Evolutionary conservation across 1,284 basidiomycete species (phyloP).

Genomic region (Ceratobasidium theobromae): DNA sequence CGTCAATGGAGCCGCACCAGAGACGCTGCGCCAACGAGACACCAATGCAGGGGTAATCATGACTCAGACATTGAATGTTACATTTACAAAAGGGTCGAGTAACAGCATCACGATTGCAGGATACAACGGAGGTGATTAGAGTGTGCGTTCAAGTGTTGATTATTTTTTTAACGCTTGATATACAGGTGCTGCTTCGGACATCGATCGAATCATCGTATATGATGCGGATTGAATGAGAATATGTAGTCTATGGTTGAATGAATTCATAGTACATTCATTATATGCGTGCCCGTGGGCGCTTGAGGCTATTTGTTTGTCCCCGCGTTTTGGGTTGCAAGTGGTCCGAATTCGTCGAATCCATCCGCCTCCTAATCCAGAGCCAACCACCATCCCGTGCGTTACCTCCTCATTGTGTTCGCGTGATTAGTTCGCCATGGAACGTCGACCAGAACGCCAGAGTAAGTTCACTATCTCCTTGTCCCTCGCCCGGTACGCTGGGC

Average conservation of each 20-base stretch:
- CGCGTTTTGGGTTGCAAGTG: constrained; percentile 16
- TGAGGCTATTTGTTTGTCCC: constrained; percentile 19
- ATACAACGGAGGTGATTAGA: constrained; percentile 7
- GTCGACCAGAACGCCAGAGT: constrained; percentile 20
- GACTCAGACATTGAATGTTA: constrained; percentile 8
- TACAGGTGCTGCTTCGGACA: constrained; percentile 16
- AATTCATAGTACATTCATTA: neutral
- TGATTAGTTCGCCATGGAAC: constrained; percentile 1
- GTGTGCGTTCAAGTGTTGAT: neutral
- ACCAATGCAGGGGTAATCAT: constrained; percentile 24
- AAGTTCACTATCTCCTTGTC: neutral
- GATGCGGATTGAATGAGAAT: neutral
- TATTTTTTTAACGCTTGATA: neutral
- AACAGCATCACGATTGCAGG: constrained; percentile 15
- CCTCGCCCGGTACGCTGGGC: neutral
- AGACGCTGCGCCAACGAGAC: constrained; percentile 2
- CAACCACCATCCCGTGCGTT: constrained; percentile 25
- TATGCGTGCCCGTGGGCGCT: constrained; percentile 18
- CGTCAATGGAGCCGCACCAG: constrained; percentile 11
- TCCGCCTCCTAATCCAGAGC: constrained; percentile 8
- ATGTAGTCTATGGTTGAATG: neutral
- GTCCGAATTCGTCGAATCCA: constrained; percentile 26
- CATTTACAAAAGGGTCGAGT: constrained; percentile 5
- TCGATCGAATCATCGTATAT: constrained; percentile 25
- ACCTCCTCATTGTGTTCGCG: neutral